Percentiles rank a stretch among this genome's conserved stretches.
These are phyloP conservation scores for Leishmania martiniquensis DNA, from an alignment of 208 protist species.

Conservation along the genomic window DNA sequence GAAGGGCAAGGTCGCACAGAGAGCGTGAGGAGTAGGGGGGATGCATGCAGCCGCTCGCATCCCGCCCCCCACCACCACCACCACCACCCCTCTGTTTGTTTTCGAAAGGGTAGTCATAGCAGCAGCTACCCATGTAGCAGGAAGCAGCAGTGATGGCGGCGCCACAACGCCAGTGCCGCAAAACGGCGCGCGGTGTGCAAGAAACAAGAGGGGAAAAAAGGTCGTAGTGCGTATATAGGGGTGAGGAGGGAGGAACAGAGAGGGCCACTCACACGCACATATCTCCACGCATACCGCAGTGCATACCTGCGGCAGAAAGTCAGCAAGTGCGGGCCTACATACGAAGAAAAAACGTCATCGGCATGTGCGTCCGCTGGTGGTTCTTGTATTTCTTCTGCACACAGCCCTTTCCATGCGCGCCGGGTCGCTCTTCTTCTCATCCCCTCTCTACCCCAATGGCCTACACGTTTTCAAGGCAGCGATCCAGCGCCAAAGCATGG, in stretches of 20 bases:
- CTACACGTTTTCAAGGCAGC: not conserved
- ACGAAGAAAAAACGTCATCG: not conserved
- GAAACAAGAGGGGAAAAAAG: no score
- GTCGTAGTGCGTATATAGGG: no score
- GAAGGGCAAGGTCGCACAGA: not conserved
- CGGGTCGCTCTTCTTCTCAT: not conserved
- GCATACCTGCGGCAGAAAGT: not conserved
- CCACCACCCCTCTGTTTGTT: no score
- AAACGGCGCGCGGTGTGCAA: not conserved
- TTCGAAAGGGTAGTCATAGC: not conserved
- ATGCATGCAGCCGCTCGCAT: no score
- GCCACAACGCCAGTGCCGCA: not conserved
- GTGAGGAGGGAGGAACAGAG: not conserved
- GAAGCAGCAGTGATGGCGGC: not conserved
- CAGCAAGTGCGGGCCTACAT: not conserved
- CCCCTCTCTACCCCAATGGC: not conserved
- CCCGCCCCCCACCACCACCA: no score
- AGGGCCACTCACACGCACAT: slow-evolving; percentile 3
- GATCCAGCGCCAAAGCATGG: not conserved
- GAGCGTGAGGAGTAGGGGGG: no score
- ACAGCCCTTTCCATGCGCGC: not conserved
- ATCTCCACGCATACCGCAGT: no score
- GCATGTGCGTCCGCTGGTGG: not conserved
- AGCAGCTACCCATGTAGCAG: not conserved
- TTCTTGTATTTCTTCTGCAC: not conserved